These are phyloP conservation scores for Diplotaxis tenuifolia DNA, from an alignment of 345 rosid genomes.

Conservation along the genomic window DNA sequence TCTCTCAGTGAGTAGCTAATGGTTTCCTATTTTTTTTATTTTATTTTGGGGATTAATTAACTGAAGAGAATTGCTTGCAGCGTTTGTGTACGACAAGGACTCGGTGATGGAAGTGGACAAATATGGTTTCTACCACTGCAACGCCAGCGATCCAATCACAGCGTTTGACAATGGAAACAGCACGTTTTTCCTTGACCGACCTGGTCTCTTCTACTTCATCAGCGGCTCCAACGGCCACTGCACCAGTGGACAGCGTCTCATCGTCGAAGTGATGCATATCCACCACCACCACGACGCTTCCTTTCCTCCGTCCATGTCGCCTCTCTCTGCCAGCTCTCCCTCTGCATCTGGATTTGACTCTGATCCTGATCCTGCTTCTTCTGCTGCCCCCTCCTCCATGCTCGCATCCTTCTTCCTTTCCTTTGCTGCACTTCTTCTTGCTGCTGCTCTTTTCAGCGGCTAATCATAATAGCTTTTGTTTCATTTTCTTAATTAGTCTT, in stretches of 20 bases:
- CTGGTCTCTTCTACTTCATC: slow-evolving; percentile 82
- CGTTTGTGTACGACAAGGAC: slow-evolving; percentile 66
- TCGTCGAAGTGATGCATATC: slow-evolving; percentile 67
- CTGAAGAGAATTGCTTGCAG: slow-evolving; percentile 24
- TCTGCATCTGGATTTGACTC: neutral
- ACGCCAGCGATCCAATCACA: slow-evolving; percentile 40
- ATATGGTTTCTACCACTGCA: slow-evolving; percentile 76
- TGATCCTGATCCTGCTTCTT: neutral
- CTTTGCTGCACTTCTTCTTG: slow-evolving; percentile 13
- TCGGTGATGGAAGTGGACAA: slow-evolving; percentile 76
- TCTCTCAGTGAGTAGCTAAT: slow-evolving; percentile 49
- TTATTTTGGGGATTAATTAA: neutral
- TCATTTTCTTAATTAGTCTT: neutral
- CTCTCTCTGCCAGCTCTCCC: slow-evolving; percentile 14
- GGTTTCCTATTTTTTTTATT: neutral
- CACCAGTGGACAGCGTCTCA: slow-evolving; percentile 61
- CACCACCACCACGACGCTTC: slow-evolving; percentile 45
- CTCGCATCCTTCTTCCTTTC: neutral
- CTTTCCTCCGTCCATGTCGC: slow-evolving; percentile 31
- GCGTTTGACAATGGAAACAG: slow-evolving; percentile 64
- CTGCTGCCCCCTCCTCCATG: slow-evolving; percentile 10
- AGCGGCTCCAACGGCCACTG: slow-evolving; percentile 62
- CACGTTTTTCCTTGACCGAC: slow-evolving; percentile 50
- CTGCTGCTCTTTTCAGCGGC: slow-evolving; percentile 1
- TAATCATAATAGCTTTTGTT: neutral